Percentiles rank a stretch among this genome's conserved stretches.
Conservation (phyloP, 2,329 filamentous ascomycete species). For the Neoascochyta sp. region DNA sequence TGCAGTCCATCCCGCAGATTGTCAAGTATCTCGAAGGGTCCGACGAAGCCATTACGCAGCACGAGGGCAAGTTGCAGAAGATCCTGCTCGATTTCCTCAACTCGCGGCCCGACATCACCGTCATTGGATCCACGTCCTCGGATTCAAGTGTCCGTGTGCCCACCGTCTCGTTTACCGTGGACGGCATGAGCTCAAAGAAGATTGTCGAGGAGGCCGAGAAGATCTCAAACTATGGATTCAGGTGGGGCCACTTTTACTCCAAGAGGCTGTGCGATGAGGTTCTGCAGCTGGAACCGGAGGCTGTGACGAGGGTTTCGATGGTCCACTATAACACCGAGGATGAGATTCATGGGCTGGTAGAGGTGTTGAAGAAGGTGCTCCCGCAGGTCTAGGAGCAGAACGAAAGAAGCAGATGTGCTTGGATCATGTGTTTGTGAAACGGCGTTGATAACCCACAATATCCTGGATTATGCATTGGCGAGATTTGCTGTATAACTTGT, state of each 20-base stretch:
- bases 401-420: too few relatives aligned
- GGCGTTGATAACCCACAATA: too few relatives aligned
- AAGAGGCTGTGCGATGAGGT: slow-evolving; percentile 60
- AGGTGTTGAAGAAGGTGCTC: slow-evolving; percentile 52
- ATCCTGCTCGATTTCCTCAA: slow-evolving; percentile 59
- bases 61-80: slow-evolving; percentile 59
- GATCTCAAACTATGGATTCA: slow-evolving; percentile 57
- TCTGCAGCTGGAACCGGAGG: slow-evolving; percentile 56
- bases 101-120: slow-evolving; percentile 50
- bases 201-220: slow-evolving; percentile 62
- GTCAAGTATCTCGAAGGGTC: slow-evolving; percentile 56
- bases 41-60: slow-evolving; percentile 46
- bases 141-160: slow-evolving; percentile 54
- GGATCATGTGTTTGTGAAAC: too few relatives aligned
- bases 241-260: slow-evolving; percentile 68
- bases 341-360: slow-evolving; percentile 54
- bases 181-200: slow-evolving; percentile 53
- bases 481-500: too few relatives aligned
- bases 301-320: slow-evolving; percentile 66
- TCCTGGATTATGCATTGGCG: too few relatives aligned
- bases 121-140: slow-evolving; percentile 56
- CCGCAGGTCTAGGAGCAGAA: slow-evolving; percentile 6
- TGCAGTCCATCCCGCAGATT: slow-evolving; percentile 59
- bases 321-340: slow-evolving; percentile 70
- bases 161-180: slow-evolving; percentile 64